Percentiles rank a stretch among this genome's conserved stretches.
Evolutionary conservation across 352 stramenopile genomes (phyloP).

Genomic region (Phytopythium litorale): DNA sequence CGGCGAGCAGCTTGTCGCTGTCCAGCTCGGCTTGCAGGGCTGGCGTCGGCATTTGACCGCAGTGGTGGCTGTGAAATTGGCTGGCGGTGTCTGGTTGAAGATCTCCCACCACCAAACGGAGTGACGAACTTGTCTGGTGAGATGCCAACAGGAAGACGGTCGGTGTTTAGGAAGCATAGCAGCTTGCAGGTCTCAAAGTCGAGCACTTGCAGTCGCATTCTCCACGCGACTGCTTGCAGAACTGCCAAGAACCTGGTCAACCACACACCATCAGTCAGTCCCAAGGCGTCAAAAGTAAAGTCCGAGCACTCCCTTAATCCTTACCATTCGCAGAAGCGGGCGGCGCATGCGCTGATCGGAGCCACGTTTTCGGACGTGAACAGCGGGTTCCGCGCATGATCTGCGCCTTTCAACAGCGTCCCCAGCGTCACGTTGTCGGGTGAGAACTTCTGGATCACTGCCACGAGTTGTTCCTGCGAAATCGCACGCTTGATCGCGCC

Average conservation of each 20-base stretch:
- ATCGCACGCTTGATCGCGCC: conserved; percentile 48
- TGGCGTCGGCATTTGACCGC: not conserved
- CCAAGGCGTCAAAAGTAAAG: not conserved
- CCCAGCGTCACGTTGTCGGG: conserved; percentile 28
- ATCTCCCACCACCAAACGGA: not conserved
- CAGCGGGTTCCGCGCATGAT: conserved; percentile 57
- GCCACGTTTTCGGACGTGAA: conserved; percentile 62
- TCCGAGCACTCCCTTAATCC: not conserved
- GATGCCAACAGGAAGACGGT: conserved; percentile 30
- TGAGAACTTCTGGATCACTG: conserved; percentile 40
- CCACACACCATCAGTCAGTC: not conserved
- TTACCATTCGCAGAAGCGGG: conserved; percentile 90
- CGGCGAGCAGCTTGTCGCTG: conserved; percentile 34
- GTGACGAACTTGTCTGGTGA: not conserved
- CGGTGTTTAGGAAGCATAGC: conserved; percentile 48
- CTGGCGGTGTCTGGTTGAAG: not conserved
- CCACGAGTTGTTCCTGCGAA: conserved; percentile 65
- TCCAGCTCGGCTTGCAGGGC: not conserved
- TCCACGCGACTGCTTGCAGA: conserved; percentile 72
- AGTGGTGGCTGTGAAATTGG: not conserved
- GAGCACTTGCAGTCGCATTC: conserved; percentile 27
- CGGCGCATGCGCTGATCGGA: conserved; percentile 82
- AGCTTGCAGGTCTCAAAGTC: conserved; percentile 38
- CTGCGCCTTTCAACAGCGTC: conserved; percentile 31
- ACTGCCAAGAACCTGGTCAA: conserved; percentile 43